phyloP scores from a whole-genome alignment of 2,329 filamentous ascomycete species.

The Cryphonectria radicalis region DNA sequence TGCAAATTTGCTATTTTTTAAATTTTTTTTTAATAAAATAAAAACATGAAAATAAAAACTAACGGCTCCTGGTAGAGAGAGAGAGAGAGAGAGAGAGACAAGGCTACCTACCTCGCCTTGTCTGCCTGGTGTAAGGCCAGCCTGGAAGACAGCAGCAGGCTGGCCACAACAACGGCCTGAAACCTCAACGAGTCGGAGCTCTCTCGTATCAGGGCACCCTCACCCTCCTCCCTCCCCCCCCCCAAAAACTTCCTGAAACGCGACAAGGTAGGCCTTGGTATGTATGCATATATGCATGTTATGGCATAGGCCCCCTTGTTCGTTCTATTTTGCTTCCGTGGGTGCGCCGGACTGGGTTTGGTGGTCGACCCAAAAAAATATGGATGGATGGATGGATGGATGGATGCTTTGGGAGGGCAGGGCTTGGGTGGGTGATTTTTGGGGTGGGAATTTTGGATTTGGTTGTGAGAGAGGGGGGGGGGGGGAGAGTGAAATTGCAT shows the following conservation, averaged over 20 bases:
- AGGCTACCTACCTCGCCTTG: background rate
- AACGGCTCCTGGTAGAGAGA: too few relatives aligned
- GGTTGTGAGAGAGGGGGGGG: too few relatives aligned
- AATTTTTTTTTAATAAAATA: too few relatives aligned
- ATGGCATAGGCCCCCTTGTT: background rate
- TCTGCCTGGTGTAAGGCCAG: background rate
- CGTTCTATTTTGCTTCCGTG: background rate
- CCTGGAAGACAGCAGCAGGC: too few relatives aligned
- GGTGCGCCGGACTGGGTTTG: background rate
- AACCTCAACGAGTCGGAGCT: slow-evolving; percentile 26
- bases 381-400: too few relatives aligned
- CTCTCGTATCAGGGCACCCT: background rate
- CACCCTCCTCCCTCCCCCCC: too few relatives aligned
- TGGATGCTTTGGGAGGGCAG: too few relatives aligned
- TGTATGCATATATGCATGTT: background rate
- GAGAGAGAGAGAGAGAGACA: background rate
- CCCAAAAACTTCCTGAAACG: background rate
- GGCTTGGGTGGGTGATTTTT: background rate
- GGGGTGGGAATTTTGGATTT: too few relatives aligned
- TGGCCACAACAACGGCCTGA: slow-evolving; percentile 8
- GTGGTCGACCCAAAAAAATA: background rate
- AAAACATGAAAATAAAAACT: too few relatives aligned
- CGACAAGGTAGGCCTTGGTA: background rate
- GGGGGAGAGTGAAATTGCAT: too few relatives aligned
- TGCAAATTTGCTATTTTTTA: too few relatives aligned